Evolutionary conservation across 768 basidiomycete genomes (phyloP).

Genomic region (Cantharellus cinnabarinus): DNA sequence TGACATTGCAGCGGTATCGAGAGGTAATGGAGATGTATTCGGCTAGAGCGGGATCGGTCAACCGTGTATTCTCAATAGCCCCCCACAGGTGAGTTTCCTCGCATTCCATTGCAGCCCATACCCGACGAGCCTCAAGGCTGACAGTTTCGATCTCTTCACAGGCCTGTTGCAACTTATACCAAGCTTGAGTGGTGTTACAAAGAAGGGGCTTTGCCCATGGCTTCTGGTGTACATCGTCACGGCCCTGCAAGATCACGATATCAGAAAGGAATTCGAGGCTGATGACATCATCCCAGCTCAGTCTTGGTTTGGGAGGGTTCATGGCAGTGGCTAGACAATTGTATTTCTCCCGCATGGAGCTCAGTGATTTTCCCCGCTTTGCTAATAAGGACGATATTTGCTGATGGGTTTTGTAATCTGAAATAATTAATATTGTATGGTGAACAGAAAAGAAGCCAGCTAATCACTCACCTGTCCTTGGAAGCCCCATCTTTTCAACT

Average conservation of each 20-base stretch:
- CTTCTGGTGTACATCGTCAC: background rate
- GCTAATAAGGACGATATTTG: background rate
- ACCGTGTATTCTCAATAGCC: too few relatives aligned
- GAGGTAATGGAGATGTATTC: too few relatives aligned
- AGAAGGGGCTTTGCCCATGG: background rate
- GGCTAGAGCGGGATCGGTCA: too few relatives aligned
- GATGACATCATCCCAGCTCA: background rate
- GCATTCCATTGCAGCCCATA: background rate
- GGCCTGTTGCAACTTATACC: background rate
- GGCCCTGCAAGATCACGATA: background rate
- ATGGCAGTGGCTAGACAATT: background rate
- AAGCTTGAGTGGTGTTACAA: background rate
- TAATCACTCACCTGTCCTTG: background rate
- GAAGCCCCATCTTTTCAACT: conserved; percentile 1
- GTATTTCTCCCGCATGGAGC: background rate
- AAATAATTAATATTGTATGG: background rate
- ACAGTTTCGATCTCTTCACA: background rate
- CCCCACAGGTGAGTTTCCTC: background rate
- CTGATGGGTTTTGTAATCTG: background rate
- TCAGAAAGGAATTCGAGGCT: background rate
- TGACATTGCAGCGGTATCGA: too few relatives aligned
- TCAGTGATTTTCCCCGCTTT: background rate
- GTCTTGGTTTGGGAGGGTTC: background rate
- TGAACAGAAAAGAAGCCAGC: background rate
- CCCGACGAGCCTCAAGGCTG: background rate